A percentile compares a stretch with the other conserved stretches of the same genome.
These are phyloP conservation scores for Penicillium ochrochloron DNA, from an alignment of 495 filamentous ascomycete species.

Conservation along the genomic window DNA sequence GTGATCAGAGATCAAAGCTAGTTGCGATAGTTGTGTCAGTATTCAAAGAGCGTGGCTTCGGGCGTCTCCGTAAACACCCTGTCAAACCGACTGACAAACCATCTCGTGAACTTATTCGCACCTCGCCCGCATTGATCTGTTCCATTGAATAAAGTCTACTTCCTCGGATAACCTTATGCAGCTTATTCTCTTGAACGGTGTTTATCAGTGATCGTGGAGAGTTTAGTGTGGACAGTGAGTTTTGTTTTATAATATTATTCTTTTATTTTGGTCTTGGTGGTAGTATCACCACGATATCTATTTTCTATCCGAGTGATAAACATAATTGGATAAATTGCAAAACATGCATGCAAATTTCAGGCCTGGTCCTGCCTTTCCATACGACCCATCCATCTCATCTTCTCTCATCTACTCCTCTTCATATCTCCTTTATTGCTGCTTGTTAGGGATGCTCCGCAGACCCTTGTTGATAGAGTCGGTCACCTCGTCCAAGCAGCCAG, in stretches of 20 bases:
- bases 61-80: too few relatives aligned
- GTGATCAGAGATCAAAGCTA: too few relatives aligned
- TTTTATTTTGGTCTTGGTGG: background rate
- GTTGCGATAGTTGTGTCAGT: too few relatives aligned
- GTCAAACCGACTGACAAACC: too few relatives aligned
- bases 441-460: constrained; percentile 9
- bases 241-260: constrained; percentile 1
- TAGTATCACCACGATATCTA: background rate
- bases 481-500: constrained; percentile 44
- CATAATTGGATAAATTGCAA: constrained; percentile 7
- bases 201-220: too few relatives aligned
- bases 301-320: constrained; percentile 3
- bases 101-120: too few relatives aligned
- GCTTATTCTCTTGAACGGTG: too few relatives aligned
- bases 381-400: background rate
- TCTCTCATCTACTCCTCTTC: background rate
- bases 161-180: too few relatives aligned
- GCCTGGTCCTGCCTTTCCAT: background rate
- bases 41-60: too few relatives aligned
- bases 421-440: constrained; percentile 4
- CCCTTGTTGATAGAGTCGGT: constrained; percentile 24
- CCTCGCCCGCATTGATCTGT: too few relatives aligned
- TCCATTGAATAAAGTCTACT: too few relatives aligned
- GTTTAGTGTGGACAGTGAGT: background rate
- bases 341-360: background rate